These are phyloP conservation scores for Plasmodium knowlesi DNA, from an alignment of 169 alveolate species.

Conservation along the genomic window DNA sequence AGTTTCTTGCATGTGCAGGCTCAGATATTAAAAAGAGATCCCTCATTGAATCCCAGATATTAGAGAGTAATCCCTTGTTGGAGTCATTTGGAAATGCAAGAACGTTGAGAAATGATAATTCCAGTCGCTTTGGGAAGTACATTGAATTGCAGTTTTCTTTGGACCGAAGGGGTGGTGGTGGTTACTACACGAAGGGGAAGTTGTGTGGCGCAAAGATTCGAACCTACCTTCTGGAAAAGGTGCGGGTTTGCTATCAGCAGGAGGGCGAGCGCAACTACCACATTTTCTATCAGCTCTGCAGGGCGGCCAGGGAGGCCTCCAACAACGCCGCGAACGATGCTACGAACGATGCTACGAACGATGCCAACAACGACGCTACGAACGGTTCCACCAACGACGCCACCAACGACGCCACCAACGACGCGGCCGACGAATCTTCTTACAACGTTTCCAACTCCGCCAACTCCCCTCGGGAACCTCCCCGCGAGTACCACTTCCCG, in stretches of 20 bases:
- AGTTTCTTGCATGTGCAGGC: conserved; percentile 94
- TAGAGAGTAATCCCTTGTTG: conserved; percentile 98
- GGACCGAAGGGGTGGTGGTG: neutral
- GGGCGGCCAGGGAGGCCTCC: conserved; percentile 80
- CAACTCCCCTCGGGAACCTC: neutral
- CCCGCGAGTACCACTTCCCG: conserved; percentile 76
- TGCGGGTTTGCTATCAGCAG: conserved; percentile 95
- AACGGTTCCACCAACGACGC: too few relatives aligned
- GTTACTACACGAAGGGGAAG: conserved; percentile 82
- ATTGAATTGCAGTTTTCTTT: conserved; percentile 94
- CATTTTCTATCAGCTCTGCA: conserved; percentile 95
- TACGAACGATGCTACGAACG: too few relatives aligned
- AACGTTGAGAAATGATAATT: conserved; percentile 95
- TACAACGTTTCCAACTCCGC: neutral
- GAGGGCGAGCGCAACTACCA: conserved; percentile 97
- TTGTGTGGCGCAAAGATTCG: conserved; percentile 96
- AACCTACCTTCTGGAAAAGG: conserved; percentile 97
- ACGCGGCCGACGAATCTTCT: neutral
- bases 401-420: neutral
- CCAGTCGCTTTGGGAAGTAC: conserved; percentile 98
- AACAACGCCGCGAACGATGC: neutral
- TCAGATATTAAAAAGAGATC: conserved; percentile 80
- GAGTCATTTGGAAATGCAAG: conserved; percentile 99
- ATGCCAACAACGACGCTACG: neutral
- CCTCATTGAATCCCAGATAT: conserved; percentile 90